These are phyloP conservation scores for Populus pruinosa DNA, from an alignment of 345 rosid species.

Conservation along the genomic window DNA sequence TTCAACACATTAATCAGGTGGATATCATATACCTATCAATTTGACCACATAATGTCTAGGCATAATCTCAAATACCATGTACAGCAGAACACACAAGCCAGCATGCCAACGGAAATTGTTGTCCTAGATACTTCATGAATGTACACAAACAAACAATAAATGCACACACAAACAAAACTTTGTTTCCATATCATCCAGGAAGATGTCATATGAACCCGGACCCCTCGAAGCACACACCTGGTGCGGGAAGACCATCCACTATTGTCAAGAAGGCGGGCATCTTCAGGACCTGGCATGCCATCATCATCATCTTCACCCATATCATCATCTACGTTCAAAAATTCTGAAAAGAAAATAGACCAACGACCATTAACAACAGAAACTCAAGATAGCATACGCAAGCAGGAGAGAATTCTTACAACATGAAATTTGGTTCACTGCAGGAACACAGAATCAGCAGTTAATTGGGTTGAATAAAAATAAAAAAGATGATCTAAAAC, in stretches of 20 bases:
- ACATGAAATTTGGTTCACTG: background rate
- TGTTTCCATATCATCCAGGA: background rate
- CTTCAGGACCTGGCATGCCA: slow-evolving; percentile 49
- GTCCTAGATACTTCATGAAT: background rate
- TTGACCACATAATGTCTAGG: background rate
- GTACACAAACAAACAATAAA: background rate
- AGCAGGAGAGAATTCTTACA: background rate
- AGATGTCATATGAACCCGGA: background rate
- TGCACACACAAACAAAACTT: background rate
- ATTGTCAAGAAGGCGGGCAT: slow-evolving; percentile 66
- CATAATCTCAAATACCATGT: background rate
- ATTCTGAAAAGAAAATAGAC: slow-evolving; percentile 43
- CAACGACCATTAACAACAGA: background rate
- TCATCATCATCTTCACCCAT: slow-evolving; percentile 61
- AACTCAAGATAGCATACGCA: background rate
- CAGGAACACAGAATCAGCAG: background rate
- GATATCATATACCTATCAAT: background rate
- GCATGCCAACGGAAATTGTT: background rate
- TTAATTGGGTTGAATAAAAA: background rate
- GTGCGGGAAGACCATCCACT: slow-evolving; percentile 99
- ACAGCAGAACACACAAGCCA: background rate
- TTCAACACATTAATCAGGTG: background rate
- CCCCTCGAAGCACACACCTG: slow-evolving; percentile 43
- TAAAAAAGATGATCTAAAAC: background rate
- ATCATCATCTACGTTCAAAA: slow-evolving; percentile 87